Evolutionary conservation across 2,329 filamentous ascomycete species (phyloP), one percentile per base, ranked within the genome.

Genomic region (Harringtonia lauricola): DNA sequence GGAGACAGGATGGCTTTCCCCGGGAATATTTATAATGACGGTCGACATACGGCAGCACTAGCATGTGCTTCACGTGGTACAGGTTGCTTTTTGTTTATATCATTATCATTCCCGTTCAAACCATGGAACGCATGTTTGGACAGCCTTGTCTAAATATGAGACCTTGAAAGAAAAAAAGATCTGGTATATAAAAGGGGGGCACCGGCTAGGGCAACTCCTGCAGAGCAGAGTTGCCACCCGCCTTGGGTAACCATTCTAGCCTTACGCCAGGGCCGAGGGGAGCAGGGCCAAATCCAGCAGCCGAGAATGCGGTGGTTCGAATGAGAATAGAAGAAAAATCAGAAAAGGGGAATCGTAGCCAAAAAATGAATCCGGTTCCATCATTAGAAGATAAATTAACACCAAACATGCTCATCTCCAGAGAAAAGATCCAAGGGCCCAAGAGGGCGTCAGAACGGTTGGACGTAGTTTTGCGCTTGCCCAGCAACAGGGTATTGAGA

Each of bases 261-360:
- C 36, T 18, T 29, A 19, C 18, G 26, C 36, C 36, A 30, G 24
- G 36, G 19, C 36, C 24, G 3, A 18, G 36, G 36, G 26, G 22
- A 17, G 36, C 13, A 13, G 19, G 40, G 22, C 33, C 41, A 21
- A 45, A 31, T 40, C 48, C 48, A 47, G 48, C 45, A 48, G 46
- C 41, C 48, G 43, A 49, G 41, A 49, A 49, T 46, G 45, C 30
- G 17, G 21, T 29, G 24, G 3, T n/a, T 10, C 14, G 10, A 45
- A 45, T 18, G 14, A 17, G 39, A 31, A 38, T 37, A 3, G 26
- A 30, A 28, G 29, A 29, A 36, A 36, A 26, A 34, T 12, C 3
- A 9, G 31, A 28, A 36, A 17, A 21, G 28, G 19, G 28, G 37
- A 39, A 17, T 39, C 17, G 12, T 30, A n/a, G n/a, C n/a, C 29